Conservation (phyloP, 306 rosid species). For the Corylus americana region DNA sequence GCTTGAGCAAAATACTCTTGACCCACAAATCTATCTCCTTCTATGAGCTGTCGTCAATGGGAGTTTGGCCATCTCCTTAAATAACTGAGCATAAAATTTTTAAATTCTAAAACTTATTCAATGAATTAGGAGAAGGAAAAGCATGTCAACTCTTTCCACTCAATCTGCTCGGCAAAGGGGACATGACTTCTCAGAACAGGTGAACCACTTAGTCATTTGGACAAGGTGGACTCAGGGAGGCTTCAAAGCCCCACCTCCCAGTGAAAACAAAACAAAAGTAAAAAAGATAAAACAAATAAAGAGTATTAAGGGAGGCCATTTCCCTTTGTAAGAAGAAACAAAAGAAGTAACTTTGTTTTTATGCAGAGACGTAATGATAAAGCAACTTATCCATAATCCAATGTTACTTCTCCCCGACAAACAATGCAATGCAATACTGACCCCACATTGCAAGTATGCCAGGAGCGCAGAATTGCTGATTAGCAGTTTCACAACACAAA, state of each 20-base stretch:
- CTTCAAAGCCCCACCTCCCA: neutral
- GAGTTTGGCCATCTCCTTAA: neutral
- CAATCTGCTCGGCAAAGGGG: neutral
- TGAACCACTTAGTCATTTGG: neutral
- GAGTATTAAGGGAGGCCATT: neutral
- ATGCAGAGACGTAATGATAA: neutral
- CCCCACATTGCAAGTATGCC: neutral
- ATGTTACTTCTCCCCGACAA: neutral
- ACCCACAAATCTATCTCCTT: neutral
- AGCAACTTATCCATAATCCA: neutral
- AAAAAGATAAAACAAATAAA: neutral
- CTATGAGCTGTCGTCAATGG: neutral
- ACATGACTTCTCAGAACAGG: neutral
- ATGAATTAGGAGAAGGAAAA: neutral
- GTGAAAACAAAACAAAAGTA: neutral
- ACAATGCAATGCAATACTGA: neutral
- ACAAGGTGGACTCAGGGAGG: neutral
- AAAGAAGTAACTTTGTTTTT: neutral
- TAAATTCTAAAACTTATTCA: neutral
- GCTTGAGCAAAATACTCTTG: neutral
- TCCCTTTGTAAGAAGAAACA: neutral
- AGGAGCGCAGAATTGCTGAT: neutral
- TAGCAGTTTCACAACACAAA: neutral
- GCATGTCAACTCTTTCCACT: neutral
- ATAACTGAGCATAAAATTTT: neutral